Evolutionary conservation across 2,329 filamentous ascomycete species (phyloP), one percentile per base, ranked within the genome.

Genomic region (Parasarocladium wereldwijsianum): DNA sequence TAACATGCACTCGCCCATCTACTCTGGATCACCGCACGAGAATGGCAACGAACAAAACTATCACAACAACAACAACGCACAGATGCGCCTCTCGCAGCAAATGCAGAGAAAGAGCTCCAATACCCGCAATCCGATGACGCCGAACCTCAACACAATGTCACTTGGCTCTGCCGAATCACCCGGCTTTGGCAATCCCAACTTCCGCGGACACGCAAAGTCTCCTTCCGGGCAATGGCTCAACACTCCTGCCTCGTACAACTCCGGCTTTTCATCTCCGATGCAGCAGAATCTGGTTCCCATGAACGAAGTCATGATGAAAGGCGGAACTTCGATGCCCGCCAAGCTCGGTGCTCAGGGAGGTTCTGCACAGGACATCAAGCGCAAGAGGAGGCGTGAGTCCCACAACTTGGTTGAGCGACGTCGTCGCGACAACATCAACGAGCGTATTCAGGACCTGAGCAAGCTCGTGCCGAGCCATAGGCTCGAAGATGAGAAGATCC

Each of bases 351-450:
- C 50, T 11, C 33, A 36, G 21, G 20, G 26, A 47, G 64, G 79
- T 31, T 82, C 90, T 32, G 78, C 84, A 1, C 85, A 93, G 46
- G 90, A 96, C 51, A 85, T 86, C 45, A 96, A 96, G 69, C 73
- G 85, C 43, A 83, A 87, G 51, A 71, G 86, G 36, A 75, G 90
- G 35, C 71, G 90, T 22, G 90, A 94, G 47, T 96, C 87, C 1
- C 90, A 98, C 59, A 96, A 98, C 49, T 66, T 93, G 22, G 90
- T 98, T 8, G 90, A 98, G 59, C 83, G 90, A 33, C 77, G 90
- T 30, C 78, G 90, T 37, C 75, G 90, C 37, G 90, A 96, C 58
- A 96, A 96, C 50, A 98, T 98, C 63, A 98, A 98, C 43, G 90
- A 98, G 55, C 76, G 90, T 24, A 98, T 98, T 38, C 87, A 96